Conservation (phyloP, 306 rosid genomes). For the Alnus rubra region DNA sequence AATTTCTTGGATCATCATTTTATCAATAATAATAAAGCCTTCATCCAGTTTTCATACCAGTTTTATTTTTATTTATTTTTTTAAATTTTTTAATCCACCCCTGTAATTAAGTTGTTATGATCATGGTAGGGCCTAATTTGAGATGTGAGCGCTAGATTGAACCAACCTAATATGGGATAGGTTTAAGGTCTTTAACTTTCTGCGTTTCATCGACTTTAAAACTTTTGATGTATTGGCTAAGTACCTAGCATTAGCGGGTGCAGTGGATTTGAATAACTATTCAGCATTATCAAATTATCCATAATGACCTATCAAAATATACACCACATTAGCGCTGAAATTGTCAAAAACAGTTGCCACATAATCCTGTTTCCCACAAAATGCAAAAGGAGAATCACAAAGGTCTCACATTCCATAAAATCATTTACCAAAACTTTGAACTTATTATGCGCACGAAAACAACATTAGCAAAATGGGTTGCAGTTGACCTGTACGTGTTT, state of each 20-base stretch:
- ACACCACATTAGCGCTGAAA: slow-evolving; percentile 96
- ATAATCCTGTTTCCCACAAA: slow-evolving; percentile 72
- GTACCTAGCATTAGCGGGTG: no score
- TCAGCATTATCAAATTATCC: not conserved
- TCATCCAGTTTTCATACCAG: not conserved
- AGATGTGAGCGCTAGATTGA: no score
- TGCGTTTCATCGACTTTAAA: no score
- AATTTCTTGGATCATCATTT: not conserved
- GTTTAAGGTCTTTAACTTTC: no score
- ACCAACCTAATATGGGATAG: no score
- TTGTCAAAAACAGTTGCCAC: slow-evolving; percentile 97
- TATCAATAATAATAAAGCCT: not conserved
- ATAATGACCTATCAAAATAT: not conserved
- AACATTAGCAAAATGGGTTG: not conserved
- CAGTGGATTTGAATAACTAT: not conserved
- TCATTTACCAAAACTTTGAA: not conserved
- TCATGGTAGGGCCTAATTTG: no score
- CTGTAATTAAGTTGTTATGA: no score
- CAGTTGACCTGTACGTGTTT: not conserved
- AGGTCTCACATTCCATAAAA: not conserved
- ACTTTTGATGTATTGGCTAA: no score
- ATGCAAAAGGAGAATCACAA: slow-evolving; percentile 16
- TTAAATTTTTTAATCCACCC: no score
- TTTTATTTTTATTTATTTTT: no score
- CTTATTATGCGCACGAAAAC: not conserved